These are phyloP conservation scores for Solanum chaucha DNA, from an alignment of 257 asterid species.

Conservation along the genomic window DNA sequence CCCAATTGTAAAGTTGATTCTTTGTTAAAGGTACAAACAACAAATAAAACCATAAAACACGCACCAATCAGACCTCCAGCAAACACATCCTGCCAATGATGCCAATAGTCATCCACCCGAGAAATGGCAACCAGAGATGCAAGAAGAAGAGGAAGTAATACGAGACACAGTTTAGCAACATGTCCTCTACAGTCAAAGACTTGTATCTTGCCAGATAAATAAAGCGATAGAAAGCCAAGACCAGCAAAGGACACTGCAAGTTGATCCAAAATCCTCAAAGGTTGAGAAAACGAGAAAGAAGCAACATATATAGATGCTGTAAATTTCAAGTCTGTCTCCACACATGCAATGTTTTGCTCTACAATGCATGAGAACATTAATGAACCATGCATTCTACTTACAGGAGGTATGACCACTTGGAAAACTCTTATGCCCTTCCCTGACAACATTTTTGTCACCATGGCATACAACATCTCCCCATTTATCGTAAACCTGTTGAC, in stretches of 20 bases:
- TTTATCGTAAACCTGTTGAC: constrained; percentile 46
- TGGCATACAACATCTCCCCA: constrained; percentile 79
- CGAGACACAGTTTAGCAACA: constrained; percentile 63
- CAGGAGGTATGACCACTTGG: constrained; percentile 94
- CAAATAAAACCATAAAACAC: constrained; percentile 2
- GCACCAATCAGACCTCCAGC: constrained; percentile 77
- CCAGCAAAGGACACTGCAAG: constrained; percentile 75
- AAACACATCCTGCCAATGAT: constrained; percentile 92
- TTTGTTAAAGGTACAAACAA: background rate
- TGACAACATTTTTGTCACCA: constrained; percentile 37
- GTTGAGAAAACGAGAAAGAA: background rate
- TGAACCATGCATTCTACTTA: constrained; percentile 22
- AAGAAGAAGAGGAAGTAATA: constrained; percentile 50
- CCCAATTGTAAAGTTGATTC: background rate
- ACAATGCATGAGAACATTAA: background rate
- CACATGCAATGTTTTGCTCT: background rate
- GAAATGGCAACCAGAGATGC: constrained; percentile 63
- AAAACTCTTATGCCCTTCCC: constrained; percentile 73
- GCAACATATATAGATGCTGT: background rate
- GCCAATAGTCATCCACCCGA: constrained; percentile 77
- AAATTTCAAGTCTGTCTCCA: background rate
- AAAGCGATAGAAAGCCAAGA: constrained; percentile 64
- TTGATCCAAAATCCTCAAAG: background rate
- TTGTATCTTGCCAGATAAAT: constrained; percentile 67
- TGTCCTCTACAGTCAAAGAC: constrained; percentile 69